Evolutionary conservation across 306 rosid genomes (phyloP).

Genomic region (Dalbergia cultrata): DNA sequence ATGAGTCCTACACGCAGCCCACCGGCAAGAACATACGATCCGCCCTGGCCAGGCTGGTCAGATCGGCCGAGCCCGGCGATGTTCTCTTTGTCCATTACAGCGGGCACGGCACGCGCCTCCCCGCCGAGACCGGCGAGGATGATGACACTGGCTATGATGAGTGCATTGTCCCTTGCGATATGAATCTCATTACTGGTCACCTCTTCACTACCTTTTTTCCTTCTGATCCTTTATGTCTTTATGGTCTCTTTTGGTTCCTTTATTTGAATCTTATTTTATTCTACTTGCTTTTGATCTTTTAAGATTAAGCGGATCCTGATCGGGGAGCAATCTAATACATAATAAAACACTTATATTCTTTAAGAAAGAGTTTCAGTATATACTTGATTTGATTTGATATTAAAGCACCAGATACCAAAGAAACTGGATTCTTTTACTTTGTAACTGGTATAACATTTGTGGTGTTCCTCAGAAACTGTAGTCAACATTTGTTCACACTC

Average conservation of each 20-base stretch:
- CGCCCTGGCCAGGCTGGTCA: conserved; percentile 61
- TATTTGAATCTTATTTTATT: not conserved
- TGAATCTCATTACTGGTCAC: conserved; percentile 96
- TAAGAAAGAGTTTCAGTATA: not conserved
- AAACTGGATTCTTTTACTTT: not conserved
- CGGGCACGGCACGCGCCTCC: conserved; percentile 97
- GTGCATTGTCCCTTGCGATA: conserved; percentile 92
- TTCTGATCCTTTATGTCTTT: not conserved
- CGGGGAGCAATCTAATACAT: not conserved
- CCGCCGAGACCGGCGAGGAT: conserved; percentile 96
- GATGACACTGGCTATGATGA: conserved; percentile 97
- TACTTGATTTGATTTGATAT: not conserved
- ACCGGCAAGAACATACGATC: conserved; percentile 80
- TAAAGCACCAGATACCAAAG: not conserved
- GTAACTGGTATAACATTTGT: not conserved
- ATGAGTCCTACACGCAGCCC: conserved; percentile 73
- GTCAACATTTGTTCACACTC: not conserved
- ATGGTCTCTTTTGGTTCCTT: not conserved
- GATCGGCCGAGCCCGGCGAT: conserved; percentile 70
- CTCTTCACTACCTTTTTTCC: not conserved
- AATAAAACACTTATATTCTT: no score
- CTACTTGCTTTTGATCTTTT: not conserved
- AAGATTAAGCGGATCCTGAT: not conserved
- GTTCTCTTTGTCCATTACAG: conserved; percentile 81
- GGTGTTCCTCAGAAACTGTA: not conserved